Evolutionary conservation across 306 rosid species (phyloP), one percentile per base, ranked within the genome.

Genomic region (Trichosanthes cucumerina): DNA sequence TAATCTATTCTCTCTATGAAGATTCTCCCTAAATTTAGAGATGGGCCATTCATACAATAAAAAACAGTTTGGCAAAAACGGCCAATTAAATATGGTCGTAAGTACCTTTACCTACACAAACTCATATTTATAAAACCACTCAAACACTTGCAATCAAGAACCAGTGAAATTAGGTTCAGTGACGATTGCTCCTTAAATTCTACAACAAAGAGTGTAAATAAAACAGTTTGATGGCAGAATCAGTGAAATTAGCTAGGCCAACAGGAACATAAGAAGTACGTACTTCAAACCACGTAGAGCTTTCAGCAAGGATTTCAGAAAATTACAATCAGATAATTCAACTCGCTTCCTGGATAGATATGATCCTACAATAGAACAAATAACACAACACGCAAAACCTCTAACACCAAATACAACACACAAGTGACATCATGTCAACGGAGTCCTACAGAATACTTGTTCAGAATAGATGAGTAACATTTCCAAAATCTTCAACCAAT

Each of bases 401-500:
- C 41, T 19, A 28, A 49, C 46, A 16, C 63, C 78, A 74, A 31
- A 74, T 46, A 73, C 38, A 49, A 73, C 78, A 73, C 60, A 49
- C 44, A 31, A 74, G 19, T 1, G 63, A 18, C 23, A 49, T 50
- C 31, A 50, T 28, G 78, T 52, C 78, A 31, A 50, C 46, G 24
- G 18, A 33, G 78, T 28, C 26, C 9, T 11, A 50, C 18, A 50
- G 26, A 50, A 33, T 18, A 46, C 13, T 60, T 24, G 54, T 49
- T 49, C 41, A 26, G 59, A 72, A 72, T 47, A 28, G 78, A 31
- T 49, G 63, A 49, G 58, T 47, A 44, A 72, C 39, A 21, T 44
- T 39, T 15, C 41, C 59, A 72, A 72, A 72, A 72, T 72, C 77
- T 72, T 47, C 23, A 24, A 72, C 58, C n/a, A 72, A 72, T 28